A percentile compares a stretch with the other conserved stretches of the same genome.
Conservation (phyloP, 164 flowering plant species). For the Umbilicus rupestris region DNA sequence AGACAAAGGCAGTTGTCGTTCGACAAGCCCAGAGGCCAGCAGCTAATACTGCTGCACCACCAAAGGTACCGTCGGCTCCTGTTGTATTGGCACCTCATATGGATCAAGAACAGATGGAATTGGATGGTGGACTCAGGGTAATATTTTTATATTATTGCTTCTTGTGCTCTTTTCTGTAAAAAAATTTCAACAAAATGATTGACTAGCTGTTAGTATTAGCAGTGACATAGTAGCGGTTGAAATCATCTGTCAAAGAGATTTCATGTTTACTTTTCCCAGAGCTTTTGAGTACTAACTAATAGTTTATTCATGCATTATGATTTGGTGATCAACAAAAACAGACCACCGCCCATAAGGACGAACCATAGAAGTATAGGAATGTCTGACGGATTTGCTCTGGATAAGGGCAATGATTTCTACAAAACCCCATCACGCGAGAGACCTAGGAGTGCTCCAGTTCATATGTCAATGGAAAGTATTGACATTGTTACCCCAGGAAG, state of each 20-base stretch:
- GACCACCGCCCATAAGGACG: neutral
- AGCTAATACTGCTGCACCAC: constrained; percentile 7
- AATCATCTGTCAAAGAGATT: neutral
- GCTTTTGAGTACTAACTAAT: too few relatives aligned
- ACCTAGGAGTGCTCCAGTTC: constrained; percentile 5
- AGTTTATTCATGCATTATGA: neutral
- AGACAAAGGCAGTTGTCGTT: constrained; percentile 8
- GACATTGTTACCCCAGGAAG: neutral
- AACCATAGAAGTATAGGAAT: constrained; percentile 5
- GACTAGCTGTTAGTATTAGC: neutral
- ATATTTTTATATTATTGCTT: neutral
- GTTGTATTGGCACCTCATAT: constrained; percentile 10
- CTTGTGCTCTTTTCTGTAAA: neutral
- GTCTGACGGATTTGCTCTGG: neutral
- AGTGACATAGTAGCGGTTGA: neutral
- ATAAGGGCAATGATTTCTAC: neutral
- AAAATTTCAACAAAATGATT: neutral
- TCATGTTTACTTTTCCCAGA: too few relatives aligned
- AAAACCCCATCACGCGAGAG: constrained; percentile 4
- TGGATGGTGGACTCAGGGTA: constrained; percentile 13
- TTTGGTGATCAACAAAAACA: neutral
- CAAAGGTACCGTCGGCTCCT: constrained; percentile 7
- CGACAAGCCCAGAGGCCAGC: constrained; percentile 7
- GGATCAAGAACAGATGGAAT: constrained; percentile 6
- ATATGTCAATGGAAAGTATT: constrained; percentile 7